Percentiles rank a stretch among this genome's conserved stretches.
These are phyloP conservation scores for Malus orientalis DNA, from an alignment of 306 rosid genomes.

Conservation along the genomic window DNA sequence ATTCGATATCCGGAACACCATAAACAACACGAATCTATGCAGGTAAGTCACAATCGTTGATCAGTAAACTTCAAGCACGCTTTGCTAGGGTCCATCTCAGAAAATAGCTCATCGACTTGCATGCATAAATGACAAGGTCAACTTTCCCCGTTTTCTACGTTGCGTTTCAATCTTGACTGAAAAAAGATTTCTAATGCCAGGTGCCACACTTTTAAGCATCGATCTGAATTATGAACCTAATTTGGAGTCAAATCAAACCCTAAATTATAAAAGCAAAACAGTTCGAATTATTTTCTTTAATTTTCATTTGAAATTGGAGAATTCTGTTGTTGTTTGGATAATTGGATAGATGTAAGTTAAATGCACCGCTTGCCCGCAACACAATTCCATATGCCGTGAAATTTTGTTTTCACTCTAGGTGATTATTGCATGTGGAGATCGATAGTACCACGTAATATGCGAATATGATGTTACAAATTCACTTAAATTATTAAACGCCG, in stretches of 20 bases:
- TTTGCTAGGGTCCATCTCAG: background rate
- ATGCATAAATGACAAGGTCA: background rate
- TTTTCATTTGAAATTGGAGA: background rate
- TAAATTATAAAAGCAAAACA: too few species aligned
- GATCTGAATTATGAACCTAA: too few species aligned
- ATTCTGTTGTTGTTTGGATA: background rate
- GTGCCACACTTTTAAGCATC: background rate
- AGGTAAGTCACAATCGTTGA: background rate
- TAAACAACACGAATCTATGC: background rate
- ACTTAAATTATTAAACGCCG: background rate
- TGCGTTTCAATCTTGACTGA: background rate
- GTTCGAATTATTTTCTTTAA: too few species aligned
- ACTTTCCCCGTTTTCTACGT: background rate
- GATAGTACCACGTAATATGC: background rate
- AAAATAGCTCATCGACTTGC: background rate
- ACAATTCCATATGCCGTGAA: too few species aligned
- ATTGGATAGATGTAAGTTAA: background rate
- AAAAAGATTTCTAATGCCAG: background rate
- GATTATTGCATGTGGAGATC: background rate
- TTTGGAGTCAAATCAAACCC: too few species aligned
- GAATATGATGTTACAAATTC: background rate
- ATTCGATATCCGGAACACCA: too few species aligned
- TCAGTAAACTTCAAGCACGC: background rate
- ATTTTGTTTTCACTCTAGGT: background rate
- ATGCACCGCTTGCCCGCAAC: background rate